Conservation (phyloP, 2,329 filamentous ascomycete species). For the Metarhizium album region DNA sequence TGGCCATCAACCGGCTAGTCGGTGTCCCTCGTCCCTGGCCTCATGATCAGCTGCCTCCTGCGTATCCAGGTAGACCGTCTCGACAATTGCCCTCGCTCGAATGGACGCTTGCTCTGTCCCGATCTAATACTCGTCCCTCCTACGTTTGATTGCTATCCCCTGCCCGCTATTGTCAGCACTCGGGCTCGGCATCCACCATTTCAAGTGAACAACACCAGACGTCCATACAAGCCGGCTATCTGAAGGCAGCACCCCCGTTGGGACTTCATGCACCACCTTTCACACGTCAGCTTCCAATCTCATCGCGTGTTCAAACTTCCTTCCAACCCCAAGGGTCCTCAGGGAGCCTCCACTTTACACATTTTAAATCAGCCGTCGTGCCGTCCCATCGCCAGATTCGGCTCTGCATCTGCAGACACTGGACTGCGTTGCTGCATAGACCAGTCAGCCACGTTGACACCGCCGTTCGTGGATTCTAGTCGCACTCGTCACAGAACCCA, state of each 20-base stretch:
- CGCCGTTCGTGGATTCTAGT: background rate
- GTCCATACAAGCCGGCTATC: no score
- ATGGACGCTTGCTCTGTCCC: background rate
- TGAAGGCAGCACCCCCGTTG: no score
- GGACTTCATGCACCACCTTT: no score
- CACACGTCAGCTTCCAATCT: no score
- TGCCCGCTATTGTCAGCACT: background rate
- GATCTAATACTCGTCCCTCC: background rate
- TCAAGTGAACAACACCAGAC: no score
- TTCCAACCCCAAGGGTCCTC: no score
- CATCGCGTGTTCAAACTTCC: no score
- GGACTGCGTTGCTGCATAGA: background rate
- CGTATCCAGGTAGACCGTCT: background rate
- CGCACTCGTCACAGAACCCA: background rate
- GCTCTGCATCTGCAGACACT: background rate
- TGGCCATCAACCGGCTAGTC: background rate
- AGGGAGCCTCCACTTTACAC: no score
- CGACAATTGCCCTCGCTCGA: background rate
- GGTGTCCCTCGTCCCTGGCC: background rate
- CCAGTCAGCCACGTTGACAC: background rate
- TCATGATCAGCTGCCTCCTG: background rate
- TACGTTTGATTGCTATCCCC: background rate
- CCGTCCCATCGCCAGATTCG: background rate
- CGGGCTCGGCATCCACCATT: no score
- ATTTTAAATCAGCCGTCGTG: no score